Evolutionary conservation across 139 green algal species (phyloP), one percentile per base, ranked within the genome.

Genomic region (Gonium pectorale): DNA sequence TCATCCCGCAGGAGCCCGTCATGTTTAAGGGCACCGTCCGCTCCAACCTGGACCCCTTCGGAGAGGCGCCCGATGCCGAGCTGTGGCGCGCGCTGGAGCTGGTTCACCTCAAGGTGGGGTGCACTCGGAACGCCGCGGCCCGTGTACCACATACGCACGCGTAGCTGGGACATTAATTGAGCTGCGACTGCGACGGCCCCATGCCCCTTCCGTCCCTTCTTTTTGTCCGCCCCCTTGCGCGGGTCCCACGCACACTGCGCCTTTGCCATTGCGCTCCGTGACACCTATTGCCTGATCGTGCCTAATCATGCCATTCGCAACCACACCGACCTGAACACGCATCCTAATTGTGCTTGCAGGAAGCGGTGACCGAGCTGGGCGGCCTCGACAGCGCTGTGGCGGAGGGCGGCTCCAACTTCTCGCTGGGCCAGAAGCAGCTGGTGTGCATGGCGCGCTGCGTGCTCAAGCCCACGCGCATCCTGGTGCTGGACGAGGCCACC

Each of bases 1-100:
- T 95, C 87, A 98, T 98, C 72, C 96, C 94, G 6, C 93, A 99
- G 94, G 97, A 98, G 62, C 96, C 97, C 0, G 94, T 98, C 52
- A 91, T 99, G 68, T 99, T 99, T 87, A 93, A 89, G 49, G 96
- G 95, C 80, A 97, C 91, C 0, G 89, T 99, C 79, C 93, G 96
- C 43, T 89, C 89, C 82, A 99, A 99, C 91, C 92, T 99, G 75
- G 97, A 99, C 90, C 97, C 97, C 24, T 90, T 90, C 31, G 49
- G 43, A 13, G 54, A 92, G 22, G 43, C 43, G 3, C 73, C 93
- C 27, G 94, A 97, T 82, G 86, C 59, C 29, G 91, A 94, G 64
- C 85, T 97, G 41, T 96, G 94, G 94, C 79, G 86, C 59, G 89
- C 91, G n/a, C 79, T 94, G n/a, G 85, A 84, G 27, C 69, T 88